phyloP scores from a whole-genome alignment of 345 rosid genomes.

The Erodium maritimum region DNA sequence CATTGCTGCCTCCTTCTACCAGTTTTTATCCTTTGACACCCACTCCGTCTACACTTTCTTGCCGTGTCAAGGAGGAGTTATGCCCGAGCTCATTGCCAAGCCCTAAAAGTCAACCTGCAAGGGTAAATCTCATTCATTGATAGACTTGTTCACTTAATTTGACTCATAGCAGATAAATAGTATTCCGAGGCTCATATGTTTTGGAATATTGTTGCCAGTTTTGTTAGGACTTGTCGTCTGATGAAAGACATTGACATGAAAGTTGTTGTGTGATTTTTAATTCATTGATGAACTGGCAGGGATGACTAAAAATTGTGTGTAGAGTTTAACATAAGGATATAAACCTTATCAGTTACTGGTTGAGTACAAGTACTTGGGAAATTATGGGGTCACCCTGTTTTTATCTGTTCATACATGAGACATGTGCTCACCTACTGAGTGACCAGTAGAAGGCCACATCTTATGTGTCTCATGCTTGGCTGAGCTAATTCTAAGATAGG shows the following conservation, averaged over 20 bases:
- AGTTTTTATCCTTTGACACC: conserved; percentile 83
- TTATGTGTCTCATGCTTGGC: conserved; percentile 7
- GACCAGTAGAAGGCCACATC: conserved; percentile 5
- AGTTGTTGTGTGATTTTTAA: background rate
- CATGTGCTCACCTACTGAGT: conserved; percentile 4
- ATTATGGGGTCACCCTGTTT: conserved; percentile 3
- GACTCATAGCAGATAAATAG: background rate
- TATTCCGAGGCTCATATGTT: background rate
- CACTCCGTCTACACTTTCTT: conserved; percentile 61
- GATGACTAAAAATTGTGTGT: background rate
- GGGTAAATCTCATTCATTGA: conserved; percentile 32
- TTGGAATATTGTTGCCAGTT: background rate
- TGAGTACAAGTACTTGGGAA: background rate
- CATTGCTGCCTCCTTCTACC: conserved; percentile 47
- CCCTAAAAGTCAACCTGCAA: conserved; percentile 73
- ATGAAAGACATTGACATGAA: background rate
- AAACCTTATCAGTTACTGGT: background rate
- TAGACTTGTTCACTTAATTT: background rate
- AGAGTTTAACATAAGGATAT: background rate
- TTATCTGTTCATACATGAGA: conserved; percentile 3
- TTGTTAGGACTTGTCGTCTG: background rate
- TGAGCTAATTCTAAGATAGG: background rate
- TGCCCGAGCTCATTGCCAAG: conserved; percentile 59
- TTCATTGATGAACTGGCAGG: background rate
- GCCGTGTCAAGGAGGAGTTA: conserved; percentile 68